Conservation (phyloP, 768 basidiomycete genomes). For the Termitomyces sp. region DNA sequence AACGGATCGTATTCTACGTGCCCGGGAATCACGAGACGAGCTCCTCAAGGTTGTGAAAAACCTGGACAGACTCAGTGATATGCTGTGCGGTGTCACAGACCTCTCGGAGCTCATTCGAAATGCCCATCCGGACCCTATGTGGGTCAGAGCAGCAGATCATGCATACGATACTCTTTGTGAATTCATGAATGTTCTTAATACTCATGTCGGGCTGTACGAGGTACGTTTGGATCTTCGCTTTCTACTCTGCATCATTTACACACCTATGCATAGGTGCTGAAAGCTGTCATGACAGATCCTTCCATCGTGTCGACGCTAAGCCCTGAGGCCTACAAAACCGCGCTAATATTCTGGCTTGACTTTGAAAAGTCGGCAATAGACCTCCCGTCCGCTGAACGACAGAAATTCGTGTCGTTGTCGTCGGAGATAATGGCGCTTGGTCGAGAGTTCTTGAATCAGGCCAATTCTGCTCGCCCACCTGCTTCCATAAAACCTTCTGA, state of each 20-base stretch:
- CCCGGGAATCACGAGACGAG: slow-evolving; percentile 67
- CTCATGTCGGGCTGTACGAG: slow-evolving; percentile 84
- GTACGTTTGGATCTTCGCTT: slow-evolving; percentile 39
- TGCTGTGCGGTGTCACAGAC: slow-evolving; percentile 95
- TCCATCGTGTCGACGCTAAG: slow-evolving; percentile 60
- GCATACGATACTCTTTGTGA: slow-evolving; percentile 92
- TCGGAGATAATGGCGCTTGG: slow-evolving; percentile 87
- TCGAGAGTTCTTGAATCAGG: slow-evolving; percentile 75
- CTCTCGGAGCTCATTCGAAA: slow-evolving; percentile 91
- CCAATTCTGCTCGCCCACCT: slow-evolving; percentile 56
- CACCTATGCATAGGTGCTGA: slow-evolving; percentile 49
- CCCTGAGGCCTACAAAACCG: slow-evolving; percentile 78
- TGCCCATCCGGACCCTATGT: slow-evolving; percentile 81
- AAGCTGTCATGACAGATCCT: slow-evolving; percentile 61
- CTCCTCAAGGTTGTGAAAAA: slow-evolving; percentile 89
- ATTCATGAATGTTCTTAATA: slow-evolving; percentile 97
- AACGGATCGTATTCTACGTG: slow-evolving; percentile 76
- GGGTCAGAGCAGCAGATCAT: slow-evolving; percentile 80
- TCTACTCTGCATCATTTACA: slow-evolving; percentile 13
- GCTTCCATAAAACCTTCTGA: slow-evolving; percentile 64
- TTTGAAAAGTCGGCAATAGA: slow-evolving; percentile 97
- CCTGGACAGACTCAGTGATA: slow-evolving; percentile 91
- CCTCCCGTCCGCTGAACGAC: slow-evolving; percentile 69
- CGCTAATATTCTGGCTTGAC: slow-evolving; percentile 92
- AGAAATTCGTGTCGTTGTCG: slow-evolving; percentile 83